These are phyloP conservation scores for Melaleuca quinquenervia DNA, from an alignment of 345 rosid species.

Conservation along the genomic window DNA sequence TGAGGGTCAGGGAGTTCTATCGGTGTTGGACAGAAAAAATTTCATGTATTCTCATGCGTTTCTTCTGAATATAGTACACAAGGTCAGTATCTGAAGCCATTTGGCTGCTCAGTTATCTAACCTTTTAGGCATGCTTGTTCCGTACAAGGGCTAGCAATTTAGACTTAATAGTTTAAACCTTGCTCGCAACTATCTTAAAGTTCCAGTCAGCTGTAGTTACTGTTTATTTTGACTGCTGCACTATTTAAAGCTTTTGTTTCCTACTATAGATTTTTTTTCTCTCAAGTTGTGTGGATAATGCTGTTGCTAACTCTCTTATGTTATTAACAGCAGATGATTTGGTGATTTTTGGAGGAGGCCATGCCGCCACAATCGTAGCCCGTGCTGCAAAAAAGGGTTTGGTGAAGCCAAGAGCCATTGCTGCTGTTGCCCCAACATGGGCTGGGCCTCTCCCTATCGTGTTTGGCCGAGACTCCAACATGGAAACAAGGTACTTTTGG, in stretches of 20 bases:
- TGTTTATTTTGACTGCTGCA: background rate
- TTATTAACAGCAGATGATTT: slow-evolving; percentile 31
- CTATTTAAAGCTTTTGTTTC: background rate
- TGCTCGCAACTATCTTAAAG: background rate
- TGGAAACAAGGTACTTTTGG: slow-evolving; percentile 63
- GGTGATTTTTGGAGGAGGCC: slow-evolving; percentile 80
- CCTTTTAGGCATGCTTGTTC: background rate
- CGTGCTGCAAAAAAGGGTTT: slow-evolving; percentile 68
- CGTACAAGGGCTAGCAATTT: background rate
- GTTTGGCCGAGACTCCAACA: slow-evolving; percentile 79
- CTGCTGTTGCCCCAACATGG: slow-evolving; percentile 92
- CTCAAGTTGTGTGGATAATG: background rate
- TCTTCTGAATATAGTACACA: background rate
- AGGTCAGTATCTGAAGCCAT: background rate
- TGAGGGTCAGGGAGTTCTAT: background rate
- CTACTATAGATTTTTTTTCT: background rate
- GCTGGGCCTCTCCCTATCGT: slow-evolving; percentile 92
- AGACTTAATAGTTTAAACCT: background rate
- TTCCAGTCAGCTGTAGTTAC: background rate
- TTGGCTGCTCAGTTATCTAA: background rate
- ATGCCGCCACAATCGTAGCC: slow-evolving; percentile 64
- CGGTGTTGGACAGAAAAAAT: background rate
- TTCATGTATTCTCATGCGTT: background rate
- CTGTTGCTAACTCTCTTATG: background rate
- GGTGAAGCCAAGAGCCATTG: slow-evolving; percentile 72